Evolutionary conservation across 495 filamentous ascomycete genomes (phyloP), one percentile per base, ranked within the genome.

Genomic region (Trypethelium eluteriae): DNA sequence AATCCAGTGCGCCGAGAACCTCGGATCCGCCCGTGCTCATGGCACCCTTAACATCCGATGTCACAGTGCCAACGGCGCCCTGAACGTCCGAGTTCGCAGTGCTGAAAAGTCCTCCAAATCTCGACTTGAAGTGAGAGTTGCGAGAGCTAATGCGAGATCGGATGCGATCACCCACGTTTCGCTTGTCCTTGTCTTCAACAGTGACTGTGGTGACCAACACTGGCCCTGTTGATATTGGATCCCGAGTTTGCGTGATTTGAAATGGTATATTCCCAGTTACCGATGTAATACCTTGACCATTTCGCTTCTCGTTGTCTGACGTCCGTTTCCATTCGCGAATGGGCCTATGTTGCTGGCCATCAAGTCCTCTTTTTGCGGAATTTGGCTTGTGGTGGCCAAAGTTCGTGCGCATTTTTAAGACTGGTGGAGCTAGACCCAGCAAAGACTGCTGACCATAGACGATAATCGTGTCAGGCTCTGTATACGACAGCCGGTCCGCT

Each of bases 321-420:
- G 18, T 32, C 14, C 25, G 3, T 36, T 59, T 36, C n/a, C 16
- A 18, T 18, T 18, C 25, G 49, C 5, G 49, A 18, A 5, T 18
- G 5, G 16, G 5, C 12, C 14, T 59, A 59, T 3, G 53, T 32
- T 59, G 18, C 4, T 5, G 7, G 2, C 36, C 7, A 59, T 59
- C 25, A 36, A 59, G 5, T 7, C 7, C 18, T 14, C 53, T 59
- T 36, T 59, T 59, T 14, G 53, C 34, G 36, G 36, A 9, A 36
- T 34, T 14, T 59, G 53, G 53, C 18, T 59, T 34, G 36, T 59
- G 32, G 36, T 36, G n/a, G 53, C 53, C 53, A 36, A 59, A 59
- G 36, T 10, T 59, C 32, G 53, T 14, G 53, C 53, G 53, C 53
- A 59, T 59, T 59, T 59, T 59, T 18, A 32, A 59, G n/a, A 59